These are phyloP conservation scores for Chionographis japonica DNA, from an alignment of 106 monocot species.

Conservation along the genomic window DNA sequence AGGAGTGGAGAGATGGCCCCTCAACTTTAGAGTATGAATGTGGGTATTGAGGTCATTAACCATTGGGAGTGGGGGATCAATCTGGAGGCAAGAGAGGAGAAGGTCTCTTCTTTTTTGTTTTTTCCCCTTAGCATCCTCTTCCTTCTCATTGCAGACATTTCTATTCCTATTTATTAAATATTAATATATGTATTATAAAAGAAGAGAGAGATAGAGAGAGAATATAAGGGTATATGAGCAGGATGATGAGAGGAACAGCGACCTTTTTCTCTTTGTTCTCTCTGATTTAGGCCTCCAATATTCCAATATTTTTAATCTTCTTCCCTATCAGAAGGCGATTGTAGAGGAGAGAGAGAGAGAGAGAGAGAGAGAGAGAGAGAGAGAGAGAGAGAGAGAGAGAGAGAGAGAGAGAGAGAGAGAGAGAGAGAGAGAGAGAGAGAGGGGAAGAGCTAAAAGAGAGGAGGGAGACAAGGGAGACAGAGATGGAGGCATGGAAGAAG, in stretches of 20 bases:
- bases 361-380: constrained; percentile 11
- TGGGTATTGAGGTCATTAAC: constrained; percentile 20
- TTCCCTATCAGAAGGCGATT: constrained; percentile 66
- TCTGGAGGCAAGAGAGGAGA: not conserved
- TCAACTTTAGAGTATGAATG: constrained; percentile 9
- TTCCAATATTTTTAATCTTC: constrained; percentile 23
- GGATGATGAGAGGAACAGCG: constrained; percentile 28
- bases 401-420: constrained; percentile 11
- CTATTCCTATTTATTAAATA: not conserved
- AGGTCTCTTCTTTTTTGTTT: constrained; percentile 14
- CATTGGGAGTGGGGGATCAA: constrained; percentile 12
- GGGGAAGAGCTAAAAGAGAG: not conserved
- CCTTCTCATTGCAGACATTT: constrained; percentile 13
- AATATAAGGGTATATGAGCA: not conserved
- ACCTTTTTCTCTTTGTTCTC: constrained; percentile 33
- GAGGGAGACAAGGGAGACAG: constrained; percentile 2
- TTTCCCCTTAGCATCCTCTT: constrained; percentile 10
- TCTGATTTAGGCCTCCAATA: constrained; percentile 21
- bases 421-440: constrained; percentile 2
- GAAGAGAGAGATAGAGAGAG: not conserved
- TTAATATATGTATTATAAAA: not conserved
- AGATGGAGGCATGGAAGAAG: constrained; percentile 17
- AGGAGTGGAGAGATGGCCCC: constrained; percentile 9
- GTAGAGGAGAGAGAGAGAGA: constrained; percentile 20
- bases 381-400: constrained; percentile 5